These are phyloP conservation scores for Tuber umbilicatum DNA, from an alignment of 495 filamentous ascomycete species.

Conservation along the genomic window DNA sequence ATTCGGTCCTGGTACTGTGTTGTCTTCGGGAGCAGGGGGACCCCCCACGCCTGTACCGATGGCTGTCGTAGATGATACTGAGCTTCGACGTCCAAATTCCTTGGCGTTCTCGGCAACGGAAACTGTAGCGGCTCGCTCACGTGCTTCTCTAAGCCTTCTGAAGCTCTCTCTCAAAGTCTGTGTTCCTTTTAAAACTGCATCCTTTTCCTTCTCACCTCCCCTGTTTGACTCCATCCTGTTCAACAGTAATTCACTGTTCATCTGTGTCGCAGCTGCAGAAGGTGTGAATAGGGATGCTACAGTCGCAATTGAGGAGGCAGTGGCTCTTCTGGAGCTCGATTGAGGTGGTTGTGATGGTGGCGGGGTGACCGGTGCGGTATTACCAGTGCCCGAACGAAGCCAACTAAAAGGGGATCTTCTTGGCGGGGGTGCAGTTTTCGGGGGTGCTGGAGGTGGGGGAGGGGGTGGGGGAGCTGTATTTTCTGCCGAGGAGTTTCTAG, in stretches of 20 bases:
- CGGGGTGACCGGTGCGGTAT: constrained; percentile 14
- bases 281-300: constrained; percentile 29
- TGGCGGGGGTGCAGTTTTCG: constrained; percentile 18
- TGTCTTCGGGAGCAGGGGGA: neutral
- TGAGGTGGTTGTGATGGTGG: constrained; percentile 6
- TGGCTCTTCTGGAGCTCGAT: constrained; percentile 35
- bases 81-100: constrained; percentile 19
- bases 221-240: constrained; percentile 32
- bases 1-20: neutral
- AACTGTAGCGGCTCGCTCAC: constrained; percentile 19
- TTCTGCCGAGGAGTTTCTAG: constrained; percentile 22
- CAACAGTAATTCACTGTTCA: constrained; percentile 35
- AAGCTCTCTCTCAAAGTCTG: constrained; percentile 41
- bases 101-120: constrained; percentile 17
- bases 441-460: constrained; percentile 14
- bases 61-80: constrained; percentile 22
- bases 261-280: constrained; percentile 30
- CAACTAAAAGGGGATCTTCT: constrained; percentile 42
- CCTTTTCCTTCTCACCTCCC: constrained; percentile 39
- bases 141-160: constrained; percentile 39
- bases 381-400: constrained; percentile 34
- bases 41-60: neutral
- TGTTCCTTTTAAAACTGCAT: constrained; percentile 32
- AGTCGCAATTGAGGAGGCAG: constrained; percentile 37
- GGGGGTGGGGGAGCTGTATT: constrained; percentile 15